Percentiles rank a stretch among this genome's conserved stretches.
phyloP scores from a whole-genome alignment of 805 yeast genomes.

The Lipomyces anomalus region DNA sequence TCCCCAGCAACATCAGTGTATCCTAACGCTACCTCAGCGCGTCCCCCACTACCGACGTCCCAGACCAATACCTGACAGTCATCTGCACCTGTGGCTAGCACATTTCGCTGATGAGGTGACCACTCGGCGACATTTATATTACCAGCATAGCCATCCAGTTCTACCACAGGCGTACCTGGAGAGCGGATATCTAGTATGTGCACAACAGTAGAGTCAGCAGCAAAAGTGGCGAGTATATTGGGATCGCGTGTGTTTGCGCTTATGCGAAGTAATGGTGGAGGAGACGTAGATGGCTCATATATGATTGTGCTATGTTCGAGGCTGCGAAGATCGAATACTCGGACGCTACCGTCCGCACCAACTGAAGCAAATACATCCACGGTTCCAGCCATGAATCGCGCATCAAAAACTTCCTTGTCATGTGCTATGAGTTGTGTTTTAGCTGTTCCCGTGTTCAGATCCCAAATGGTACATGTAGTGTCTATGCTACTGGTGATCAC shows the following conservation, averaged over 20 bases:
- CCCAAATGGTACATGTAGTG: slow-evolving; percentile 98
- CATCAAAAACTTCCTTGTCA: slow-evolving; percentile 92
- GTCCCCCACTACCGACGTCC: slow-evolving; percentile 46
- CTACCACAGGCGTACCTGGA: slow-evolving; percentile 76
- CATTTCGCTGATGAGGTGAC: slow-evolving; percentile 65
- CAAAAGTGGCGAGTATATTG: slow-evolving; percentile 78
- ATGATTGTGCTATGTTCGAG: slow-evolving; percentile 90
- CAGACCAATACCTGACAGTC: slow-evolving; percentile 57
- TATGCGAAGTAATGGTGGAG: slow-evolving; percentile 63
- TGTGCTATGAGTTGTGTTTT: slow-evolving; percentile 95
- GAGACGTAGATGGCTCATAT: slow-evolving; percentile 50
- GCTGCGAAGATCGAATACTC: slow-evolving; percentile 78
- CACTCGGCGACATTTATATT: slow-evolving; percentile 70
- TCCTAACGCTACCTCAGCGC: slow-evolving; percentile 35
- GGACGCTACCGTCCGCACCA: slow-evolving; percentile 90
- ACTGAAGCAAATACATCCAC: slow-evolving; percentile 82
- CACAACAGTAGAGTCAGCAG: slow-evolving; percentile 59
- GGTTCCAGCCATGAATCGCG: slow-evolving; percentile 68
- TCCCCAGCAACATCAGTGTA: slow-evolving; percentile 64
- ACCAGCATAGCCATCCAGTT: slow-evolving; percentile 60
- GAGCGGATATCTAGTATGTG: slow-evolving; percentile 75
- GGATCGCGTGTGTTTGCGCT: slow-evolving; percentile 76
- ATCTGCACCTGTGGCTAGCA: slow-evolving; percentile 66
- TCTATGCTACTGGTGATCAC: slow-evolving; percentile 85
- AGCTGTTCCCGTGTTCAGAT: slow-evolving; percentile 60